Base-by-base conservation (phyloP, 192 early-diverging fungal genomes). In the Coemansia sp. region DNA sequence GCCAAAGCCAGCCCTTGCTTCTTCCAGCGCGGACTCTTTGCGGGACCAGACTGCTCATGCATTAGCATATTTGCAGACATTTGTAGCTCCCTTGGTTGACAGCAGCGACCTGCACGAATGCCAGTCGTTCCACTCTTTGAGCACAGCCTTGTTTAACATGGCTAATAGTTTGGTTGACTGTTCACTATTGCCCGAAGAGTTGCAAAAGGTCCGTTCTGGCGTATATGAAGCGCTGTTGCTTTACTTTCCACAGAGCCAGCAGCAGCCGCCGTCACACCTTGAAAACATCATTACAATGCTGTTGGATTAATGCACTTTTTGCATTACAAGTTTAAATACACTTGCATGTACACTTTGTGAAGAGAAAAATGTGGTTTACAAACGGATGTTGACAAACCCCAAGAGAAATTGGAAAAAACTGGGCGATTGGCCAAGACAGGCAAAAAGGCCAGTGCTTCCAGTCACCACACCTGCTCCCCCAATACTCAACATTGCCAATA, bases 11-110 rank as follows among this genome's bases (percentile, higher is more conserved):
- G 14, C 40, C 3, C 40, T n/a, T n/a, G 15, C 40, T 42, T 4
- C 4, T 11, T 12, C 15, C 19, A 19, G 52, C 23, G 15, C 25
- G 14, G 10, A 31, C 15, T 28, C 28, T 23, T 15, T 47, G 2
- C 57, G 38, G 21, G 44, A 21, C 25, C 31, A 14, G 23, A 67
- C 83, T n/a, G 57, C 76, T 3, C 61, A 58, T 26, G 93, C 95
- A 1, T 82, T 98, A 9, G 71, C 84, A 25, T 98, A 91, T 62
- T 82, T 98, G 38, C 90, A 92, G 65, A 86, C 75, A 5, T 71
- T 87, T 4, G 72, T 98, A 10, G 74, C 85, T 1, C 83, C 83
- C 20, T 82, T 92, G 8, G 92, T 98, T 5, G 81, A 96, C 60
- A 83, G 85, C 51, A 36, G 66, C 25, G 74, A 81, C 34, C 42